Percentiles rank a stretch among this genome's conserved stretches.
Evolutionary conservation across 176 grass and related monocot genomes (phyloP).

Genomic region (Dactylis glomerata): DNA sequence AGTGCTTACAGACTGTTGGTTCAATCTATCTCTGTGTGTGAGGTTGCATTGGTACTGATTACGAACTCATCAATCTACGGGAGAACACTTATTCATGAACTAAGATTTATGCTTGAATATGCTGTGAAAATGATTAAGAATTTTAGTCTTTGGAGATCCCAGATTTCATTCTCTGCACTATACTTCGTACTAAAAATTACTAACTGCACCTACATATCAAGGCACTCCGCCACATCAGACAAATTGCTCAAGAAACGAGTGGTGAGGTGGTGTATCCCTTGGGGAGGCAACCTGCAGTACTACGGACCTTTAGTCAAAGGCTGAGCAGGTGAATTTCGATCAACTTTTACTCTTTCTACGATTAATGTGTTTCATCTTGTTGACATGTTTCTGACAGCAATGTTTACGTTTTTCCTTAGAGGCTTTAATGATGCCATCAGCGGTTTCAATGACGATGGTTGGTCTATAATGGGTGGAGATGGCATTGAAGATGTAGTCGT

Average conservation of each 20-base stretch:
- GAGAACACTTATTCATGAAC: conserved; percentile 6
- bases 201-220: conserved; percentile 39
- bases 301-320: conserved; percentile 85
- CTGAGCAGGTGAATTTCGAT: conserved; percentile 65
- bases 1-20: conserved; percentile 11
- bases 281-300: conserved; percentile 85
- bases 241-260: conserved; percentile 94
- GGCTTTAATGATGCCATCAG: conserved; percentile 97
- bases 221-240: conserved; percentile 90
- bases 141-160: not conserved
- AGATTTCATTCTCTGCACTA: not conserved
- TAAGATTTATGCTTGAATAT: conserved; percentile 7
- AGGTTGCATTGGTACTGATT: not conserved
- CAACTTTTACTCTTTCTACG: not conserved
- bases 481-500: conserved; percentile 88
- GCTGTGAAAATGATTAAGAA: conserved; percentile 6
- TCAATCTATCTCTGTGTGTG: not conserved
- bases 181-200: conserved; percentile 24
- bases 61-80: not conserved
- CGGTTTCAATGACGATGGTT: conserved; percentile 95
- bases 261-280: conserved; percentile 84
- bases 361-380: not conserved
- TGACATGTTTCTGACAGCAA: not conserved
- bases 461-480: conserved; percentile 84
- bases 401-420: conserved; percentile 36